Evolutionary conservation across 768 basidiomycete genomes (phyloP).

Genomic region (Lentinula boryana): DNA sequence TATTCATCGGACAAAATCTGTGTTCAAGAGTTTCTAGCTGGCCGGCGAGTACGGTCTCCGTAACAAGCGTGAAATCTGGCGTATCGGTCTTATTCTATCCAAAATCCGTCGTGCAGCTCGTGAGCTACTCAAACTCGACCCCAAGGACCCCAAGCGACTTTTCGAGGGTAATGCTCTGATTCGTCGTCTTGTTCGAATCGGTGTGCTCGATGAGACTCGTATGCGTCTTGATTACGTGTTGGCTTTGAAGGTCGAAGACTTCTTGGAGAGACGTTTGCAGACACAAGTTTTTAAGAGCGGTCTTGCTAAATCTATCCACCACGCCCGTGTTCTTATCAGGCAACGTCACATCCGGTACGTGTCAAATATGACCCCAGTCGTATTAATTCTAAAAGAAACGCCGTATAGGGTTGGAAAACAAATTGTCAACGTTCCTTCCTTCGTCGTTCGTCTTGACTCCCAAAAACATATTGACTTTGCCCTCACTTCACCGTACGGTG

Average conservation of each 20-base stretch:
- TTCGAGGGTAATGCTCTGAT: constrained; percentile 99
- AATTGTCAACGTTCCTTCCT: constrained; percentile 97
- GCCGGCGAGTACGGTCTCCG: constrained; percentile 99
- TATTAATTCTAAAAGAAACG: constrained; percentile 2
- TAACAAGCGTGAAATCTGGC: constrained; percentile 99
- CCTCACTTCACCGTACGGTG: constrained; percentile 93
- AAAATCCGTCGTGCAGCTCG: constrained; percentile 99
- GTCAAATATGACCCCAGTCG: too few relatives aligned
- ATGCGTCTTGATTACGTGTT: constrained; percentile 99
- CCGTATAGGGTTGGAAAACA: constrained; percentile 89
- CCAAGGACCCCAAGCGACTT: constrained; percentile 98
- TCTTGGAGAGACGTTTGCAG: constrained; percentile 98
- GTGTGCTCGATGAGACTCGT: constrained; percentile 97
- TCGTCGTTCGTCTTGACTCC: constrained; percentile 98
- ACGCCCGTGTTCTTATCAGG: constrained; percentile 95
- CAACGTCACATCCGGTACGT: constrained; percentile 96
- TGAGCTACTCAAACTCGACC: constrained; percentile 99
- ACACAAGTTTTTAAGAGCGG: constrained; percentile 99
- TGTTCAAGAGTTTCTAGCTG: constrained; percentile 50
- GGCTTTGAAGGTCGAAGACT: constrained; percentile 98
- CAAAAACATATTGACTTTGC: constrained; percentile 99
- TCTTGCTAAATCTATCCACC: constrained; percentile 97
- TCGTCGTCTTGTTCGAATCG: constrained; percentile 94
- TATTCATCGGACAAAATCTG: neutral
- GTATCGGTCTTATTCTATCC: constrained; percentile 94